These are phyloP conservation scores for Cymodocea nodosa DNA, from an alignment of 116 monocot genomes.

Conservation along the genomic window DNA sequence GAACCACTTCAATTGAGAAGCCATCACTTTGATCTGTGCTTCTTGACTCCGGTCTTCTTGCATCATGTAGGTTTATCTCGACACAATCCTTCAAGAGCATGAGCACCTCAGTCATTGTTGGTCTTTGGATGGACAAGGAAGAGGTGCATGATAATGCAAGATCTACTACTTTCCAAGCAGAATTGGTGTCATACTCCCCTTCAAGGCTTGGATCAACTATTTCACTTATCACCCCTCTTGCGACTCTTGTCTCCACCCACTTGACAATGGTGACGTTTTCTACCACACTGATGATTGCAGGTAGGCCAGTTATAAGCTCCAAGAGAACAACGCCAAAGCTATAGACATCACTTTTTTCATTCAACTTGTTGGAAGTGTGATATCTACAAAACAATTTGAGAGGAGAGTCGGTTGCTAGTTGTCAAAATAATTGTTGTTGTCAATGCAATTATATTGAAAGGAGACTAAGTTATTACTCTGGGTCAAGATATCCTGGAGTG, in stretches of 20 bases:
- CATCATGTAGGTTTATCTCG: not conserved
- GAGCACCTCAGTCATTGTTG: not conserved
- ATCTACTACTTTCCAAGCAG: constrained; percentile 23
- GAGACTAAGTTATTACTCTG: too few species aligned
- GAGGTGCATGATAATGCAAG: constrained; percentile 7
- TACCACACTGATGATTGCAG: constrained; percentile 8
- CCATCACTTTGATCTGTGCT: not conserved
- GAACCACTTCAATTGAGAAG: not conserved
- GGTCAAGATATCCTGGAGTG: too few species aligned
- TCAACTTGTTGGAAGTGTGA: constrained; percentile 3
- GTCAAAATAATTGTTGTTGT: too few species aligned
- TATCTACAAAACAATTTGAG: constrained; percentile 8
- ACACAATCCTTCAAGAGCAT: too few species aligned
- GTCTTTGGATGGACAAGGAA: not conserved
- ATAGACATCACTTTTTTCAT: constrained; percentile 21
- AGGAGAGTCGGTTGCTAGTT: too few species aligned
- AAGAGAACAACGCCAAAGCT: too few species aligned
- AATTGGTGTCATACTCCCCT: constrained; percentile 18
- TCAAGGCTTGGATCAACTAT: constrained; percentile 14
- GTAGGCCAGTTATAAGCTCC: constrained; percentile 21
- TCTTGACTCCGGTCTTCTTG: not conserved
- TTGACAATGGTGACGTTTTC: constrained; percentile 8
- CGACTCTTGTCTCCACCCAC: too few species aligned
- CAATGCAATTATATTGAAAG: too few species aligned
- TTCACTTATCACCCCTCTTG: too few species aligned